A percentile compares a stretch with the other conserved stretches of the same genome.
These are phyloP conservation scores for Heracleum sosnowskyi DNA, from an alignment of 129 eudicot species.

Conservation along the genomic window DNA sequence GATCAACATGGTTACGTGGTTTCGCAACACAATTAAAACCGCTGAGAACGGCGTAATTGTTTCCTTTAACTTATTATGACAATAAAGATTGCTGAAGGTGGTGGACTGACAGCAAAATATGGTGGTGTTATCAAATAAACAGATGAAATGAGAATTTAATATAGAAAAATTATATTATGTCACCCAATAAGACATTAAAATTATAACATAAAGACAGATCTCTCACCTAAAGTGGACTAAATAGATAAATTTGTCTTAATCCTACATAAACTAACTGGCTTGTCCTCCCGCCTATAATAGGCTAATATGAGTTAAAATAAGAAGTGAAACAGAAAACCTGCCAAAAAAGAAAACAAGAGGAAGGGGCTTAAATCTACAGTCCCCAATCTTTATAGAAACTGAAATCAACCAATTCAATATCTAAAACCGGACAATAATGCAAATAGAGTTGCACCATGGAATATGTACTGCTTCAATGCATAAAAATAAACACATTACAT, in stretches of 20 bases:
- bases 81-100: neutral
- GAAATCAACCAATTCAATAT: neutral
- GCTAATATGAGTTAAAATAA: neutral
- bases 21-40: neutral
- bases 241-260: neutral
- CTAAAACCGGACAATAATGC: neutral
- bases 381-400: neutral
- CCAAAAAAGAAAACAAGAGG: neutral
- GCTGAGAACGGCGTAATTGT: neutral
- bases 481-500: neutral
- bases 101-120: neutral
- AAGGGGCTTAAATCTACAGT: neutral
- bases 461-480: neutral
- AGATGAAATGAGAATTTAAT: neutral
- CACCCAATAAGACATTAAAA: neutral
- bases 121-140: neutral
- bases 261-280: neutral
- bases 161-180: neutral
- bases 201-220: neutral
- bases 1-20: neutral
- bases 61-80: neutral
- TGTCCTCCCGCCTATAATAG: neutral
- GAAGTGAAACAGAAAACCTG: neutral
- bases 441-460: neutral
- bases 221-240: neutral